Evolutionary conservation across 352 stramenopile genomes (phyloP), one percentile per base, ranked within the genome.

Genomic region (Phytophthora pinifolia): DNA sequence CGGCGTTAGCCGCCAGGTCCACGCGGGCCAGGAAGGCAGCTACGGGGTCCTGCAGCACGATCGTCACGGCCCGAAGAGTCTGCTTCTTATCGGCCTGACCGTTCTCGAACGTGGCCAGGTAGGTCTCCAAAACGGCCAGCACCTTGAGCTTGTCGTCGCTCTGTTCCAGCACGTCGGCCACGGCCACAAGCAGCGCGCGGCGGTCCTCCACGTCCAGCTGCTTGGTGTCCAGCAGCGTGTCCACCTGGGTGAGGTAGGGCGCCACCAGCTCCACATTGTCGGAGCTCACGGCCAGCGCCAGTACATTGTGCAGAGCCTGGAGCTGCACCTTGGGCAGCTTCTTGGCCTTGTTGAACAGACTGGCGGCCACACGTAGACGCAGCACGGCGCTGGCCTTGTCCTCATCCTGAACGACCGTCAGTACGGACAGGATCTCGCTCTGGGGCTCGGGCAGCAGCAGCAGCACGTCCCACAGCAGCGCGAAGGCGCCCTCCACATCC

Each of bases 21-120:
- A 96, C 74, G 59, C 96, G 87, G n/a, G 88, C 74, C 27, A 88
- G 64, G 62, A 98, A 98, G 53, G 88, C 86, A 39, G 87, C 77
- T 49, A 98, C 74, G 4, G 94, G 92, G 61, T 97, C 83, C 57
- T 92, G 75, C 49, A 98, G 85, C 49, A 94, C 86, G 48, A 93
- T 77, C 52, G 94, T 81, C 18, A 74, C 76, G 6, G 88, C 89
- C 46, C 88, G 91, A 25, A 89, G 65, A 5, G 90, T 83, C 30
- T 90, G 59, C 18, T 88, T 72, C 59, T 90, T 77, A 25, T 64
- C 72, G 48, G 86, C 76, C 14, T 68, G 52, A 44, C 67, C 64
- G 27, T 65, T 47, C 2, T 68, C 51, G 36, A 85, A 88, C 6
- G 79, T 88, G 36, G 65, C 47, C 33, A 92, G 52, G 62, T 86